Conservation (phyloP, 352 stramenopile species). For the Globisporangium nunn region DNA sequence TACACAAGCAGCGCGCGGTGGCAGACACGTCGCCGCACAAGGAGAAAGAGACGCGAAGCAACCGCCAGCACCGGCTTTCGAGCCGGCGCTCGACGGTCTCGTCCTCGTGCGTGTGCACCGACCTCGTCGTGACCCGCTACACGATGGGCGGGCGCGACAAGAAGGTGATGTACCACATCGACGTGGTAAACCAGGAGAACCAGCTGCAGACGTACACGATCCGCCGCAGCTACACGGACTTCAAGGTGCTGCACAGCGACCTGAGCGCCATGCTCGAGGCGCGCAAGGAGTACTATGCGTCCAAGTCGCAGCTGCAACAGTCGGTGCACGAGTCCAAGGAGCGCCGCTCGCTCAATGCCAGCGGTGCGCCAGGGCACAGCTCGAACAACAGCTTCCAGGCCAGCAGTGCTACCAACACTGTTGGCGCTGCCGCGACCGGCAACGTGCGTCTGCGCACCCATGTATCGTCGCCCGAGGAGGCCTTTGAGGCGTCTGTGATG, state of each 20-base stretch:
- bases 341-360: slow-evolving; percentile 2
- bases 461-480: slow-evolving; percentile 23
- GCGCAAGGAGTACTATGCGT: slow-evolving; percentile 43
- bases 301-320: slow-evolving; percentile 9
- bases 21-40: slow-evolving; percentile 7
- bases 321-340: slow-evolving; percentile 11
- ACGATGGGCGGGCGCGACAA: slow-evolving; percentile 63
- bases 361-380: not conserved
- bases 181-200: slow-evolving; percentile 64
- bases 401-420: not conserved
- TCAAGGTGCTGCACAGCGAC: slow-evolving; percentile 67
- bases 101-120: slow-evolving; percentile 25
- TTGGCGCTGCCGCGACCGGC: not conserved
- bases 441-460: slow-evolving; percentile 5
- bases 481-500: slow-evolving; percentile 44
- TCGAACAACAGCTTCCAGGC: slow-evolving; percentile 4
- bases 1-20: not conserved
- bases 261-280: slow-evolving; percentile 63
- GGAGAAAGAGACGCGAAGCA: slow-evolving; percentile 1
- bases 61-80: slow-evolving; percentile 11
- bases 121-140: slow-evolving; percentile 67
- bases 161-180: slow-evolving; percentile 86
- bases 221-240: slow-evolving; percentile 77
- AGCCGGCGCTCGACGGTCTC: slow-evolving; percentile 40
- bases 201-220: slow-evolving; percentile 83